Evolutionary conservation across 805 yeast genomes (phyloP).

Genomic region (Candida koratica): DNA sequence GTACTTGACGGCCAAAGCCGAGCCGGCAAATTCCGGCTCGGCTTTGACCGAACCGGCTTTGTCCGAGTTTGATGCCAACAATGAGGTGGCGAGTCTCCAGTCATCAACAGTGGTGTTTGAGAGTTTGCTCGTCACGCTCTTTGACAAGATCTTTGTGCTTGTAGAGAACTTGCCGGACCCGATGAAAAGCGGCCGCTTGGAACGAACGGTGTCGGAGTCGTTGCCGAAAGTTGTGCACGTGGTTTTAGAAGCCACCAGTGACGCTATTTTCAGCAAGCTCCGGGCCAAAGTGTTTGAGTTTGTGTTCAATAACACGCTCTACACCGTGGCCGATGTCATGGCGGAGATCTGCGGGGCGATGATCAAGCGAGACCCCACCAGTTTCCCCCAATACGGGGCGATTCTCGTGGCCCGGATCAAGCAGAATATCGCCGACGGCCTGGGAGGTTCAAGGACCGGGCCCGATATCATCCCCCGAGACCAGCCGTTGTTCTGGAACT

Average conservation of each 20-base stretch:
- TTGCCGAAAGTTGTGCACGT: conserved; percentile 36
- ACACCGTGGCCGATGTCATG: conserved; percentile 59
- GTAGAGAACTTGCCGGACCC: conserved; percentile 69
- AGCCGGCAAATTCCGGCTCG: conserved; percentile 13
- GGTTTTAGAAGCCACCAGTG: conserved; percentile 57
- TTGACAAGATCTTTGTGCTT: conserved; percentile 56
- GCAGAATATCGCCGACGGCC: conserved; percentile 69
- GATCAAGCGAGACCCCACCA: conserved; percentile 57
- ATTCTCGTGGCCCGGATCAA: conserved; percentile 50
- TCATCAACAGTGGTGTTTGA: conserved; percentile 74
- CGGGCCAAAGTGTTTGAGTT: conserved; percentile 51
- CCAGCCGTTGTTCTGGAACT: conserved; percentile 65
- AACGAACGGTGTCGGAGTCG: conserved; percentile 38
- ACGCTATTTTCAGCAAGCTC: conserved; percentile 46
- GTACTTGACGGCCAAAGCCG: conserved; percentile 41
- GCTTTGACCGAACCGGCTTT: conserved; percentile 16
- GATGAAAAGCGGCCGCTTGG: conserved; percentile 47
- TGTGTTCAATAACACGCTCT: conserved; percentile 54
- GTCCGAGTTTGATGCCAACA: conserved; percentile 30
- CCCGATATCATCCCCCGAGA: conserved; percentile 74
- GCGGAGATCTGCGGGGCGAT: conserved; percentile 72
- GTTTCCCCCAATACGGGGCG: conserved; percentile 41
- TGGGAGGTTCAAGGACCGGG: conserved; percentile 69
- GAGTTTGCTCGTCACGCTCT: conserved; percentile 51
- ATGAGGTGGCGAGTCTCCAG: conserved; percentile 53